Base-by-base conservation (phyloP, 257 asterid species). In the Oldenlandia corymbosa region DNA sequence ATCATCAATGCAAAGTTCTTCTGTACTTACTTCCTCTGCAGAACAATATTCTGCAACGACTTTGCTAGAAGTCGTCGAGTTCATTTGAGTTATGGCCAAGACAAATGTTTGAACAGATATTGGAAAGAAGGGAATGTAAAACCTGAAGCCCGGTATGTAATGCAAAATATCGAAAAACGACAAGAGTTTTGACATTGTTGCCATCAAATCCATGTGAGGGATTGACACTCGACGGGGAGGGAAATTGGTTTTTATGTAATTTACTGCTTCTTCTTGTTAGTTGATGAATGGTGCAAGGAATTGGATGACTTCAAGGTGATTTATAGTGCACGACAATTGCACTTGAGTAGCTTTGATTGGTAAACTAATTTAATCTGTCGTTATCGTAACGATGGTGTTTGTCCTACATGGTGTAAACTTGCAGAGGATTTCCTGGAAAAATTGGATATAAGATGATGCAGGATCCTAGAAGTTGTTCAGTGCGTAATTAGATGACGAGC, bases 1-100 rank as follows among this genome's bases (percentile, higher is more conserved):
- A 47, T 76, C 82, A 17, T 49, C 68, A 30, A 37, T 39, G 32
- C 60, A 17, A 10, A 70, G 20, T 32, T 47, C 23, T 21, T 11
- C 60, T 0, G 7, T 8, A 51, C 12, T 37, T 5, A 0, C 23
- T 30, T 64, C 23, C 7, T 47, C 51, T n/a, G 17, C 17, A 27
- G 43, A 30, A 31, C 42, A n/a, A n/a, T n/a, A 13, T 2, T 6
- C 5, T 5, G 30, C 54, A 2, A 23, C 7, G 47, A 10, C 54
- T 7, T 42, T 60, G n/a, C n/a, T n/a, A n/a, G n/a, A n/a, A n/a
- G n/a, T n/a, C n/a, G n/a, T n/a, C n/a, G n/a, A n/a, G n/a, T 30
- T n/a, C 45, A 56, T 32, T 3, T 16, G 7, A 39, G 30, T 45
- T 45, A 30, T 49, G 7, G 36, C 13, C 17, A 39, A 34, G 32